Conservation (phyloP, 78 protist species). For the Dictyostelium citrinum region DNA sequence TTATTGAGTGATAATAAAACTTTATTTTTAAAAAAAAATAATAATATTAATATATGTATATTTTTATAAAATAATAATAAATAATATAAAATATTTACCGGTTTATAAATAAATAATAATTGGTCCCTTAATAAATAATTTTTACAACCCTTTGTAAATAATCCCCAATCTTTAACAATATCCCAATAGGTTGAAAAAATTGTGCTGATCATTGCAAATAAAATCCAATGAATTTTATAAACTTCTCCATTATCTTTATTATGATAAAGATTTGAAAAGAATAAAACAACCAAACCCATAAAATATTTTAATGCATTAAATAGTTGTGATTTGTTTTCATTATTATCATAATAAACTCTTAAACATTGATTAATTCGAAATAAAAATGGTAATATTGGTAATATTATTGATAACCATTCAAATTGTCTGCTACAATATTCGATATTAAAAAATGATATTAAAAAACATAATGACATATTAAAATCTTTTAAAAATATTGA, state of each 20-base stretch:
- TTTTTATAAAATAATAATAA: no score
- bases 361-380: constrained; percentile 13
- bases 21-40: background rate
- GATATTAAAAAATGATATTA: background rate
- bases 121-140: constrained; percentile 1
- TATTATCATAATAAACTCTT: constrained; percentile 16
- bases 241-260: background rate
- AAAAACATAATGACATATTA: background rate
- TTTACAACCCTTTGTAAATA: background rate
- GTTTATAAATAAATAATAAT: background rate
- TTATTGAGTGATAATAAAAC: constrained; percentile 23
- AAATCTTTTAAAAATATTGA: constrained; percentile 30
- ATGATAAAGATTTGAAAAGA: constrained; percentile 10
- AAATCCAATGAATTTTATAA: background rate
- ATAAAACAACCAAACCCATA: background rate
- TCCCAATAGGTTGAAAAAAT: constrained; percentile 16
- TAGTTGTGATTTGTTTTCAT: background rate
- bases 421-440: background rate
- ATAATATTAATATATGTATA: background rate
- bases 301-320: constrained; percentile 22
- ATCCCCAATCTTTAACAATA: constrained; percentile 24
- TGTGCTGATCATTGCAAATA: background rate
- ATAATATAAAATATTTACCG: background rate
- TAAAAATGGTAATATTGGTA: background rate
- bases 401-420: background rate